These are phyloP conservation scores for Sclerotinia glacialis DNA, from an alignment of 2,329 filamentous ascomycete species.

Conservation along the genomic window DNA sequence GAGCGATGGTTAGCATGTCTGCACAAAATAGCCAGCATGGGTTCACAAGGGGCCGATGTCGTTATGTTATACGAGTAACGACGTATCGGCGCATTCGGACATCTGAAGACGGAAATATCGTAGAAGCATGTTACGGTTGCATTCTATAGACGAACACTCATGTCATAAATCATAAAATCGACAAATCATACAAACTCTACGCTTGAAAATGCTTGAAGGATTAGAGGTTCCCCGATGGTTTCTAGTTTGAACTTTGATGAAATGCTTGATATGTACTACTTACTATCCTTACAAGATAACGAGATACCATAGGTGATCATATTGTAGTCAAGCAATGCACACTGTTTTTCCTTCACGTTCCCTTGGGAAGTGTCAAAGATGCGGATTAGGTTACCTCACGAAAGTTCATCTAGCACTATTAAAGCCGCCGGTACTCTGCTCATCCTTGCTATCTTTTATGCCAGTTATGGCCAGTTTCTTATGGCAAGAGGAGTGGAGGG, in stretches of 20 bases:
- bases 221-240: neutral
- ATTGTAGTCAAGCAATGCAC: neutral
- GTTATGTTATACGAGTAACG: neutral
- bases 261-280: neutral
- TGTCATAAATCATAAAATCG: too few species aligned
- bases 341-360: neutral
- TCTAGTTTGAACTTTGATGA: neutral
- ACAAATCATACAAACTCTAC: neutral
- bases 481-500: neutral
- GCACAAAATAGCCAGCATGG: slow-evolving; percentile 6
- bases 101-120: neutral
- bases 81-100: neutral
- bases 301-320: neutral
- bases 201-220: neutral
- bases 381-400: neutral
- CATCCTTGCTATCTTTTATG: neutral
- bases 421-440: neutral
- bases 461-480: neutral
- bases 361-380: slow-evolving; percentile 10
- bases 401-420: slow-evolving; percentile 3
- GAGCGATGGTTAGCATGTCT: neutral
- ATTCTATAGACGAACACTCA: neutral
- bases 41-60: slow-evolving; percentile 3
- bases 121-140: neutral
- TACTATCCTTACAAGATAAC: neutral